Base-by-base conservation (phyloP, 2,329 filamentous ascomycete genomes). In the Phyllachora maydis region DNA sequence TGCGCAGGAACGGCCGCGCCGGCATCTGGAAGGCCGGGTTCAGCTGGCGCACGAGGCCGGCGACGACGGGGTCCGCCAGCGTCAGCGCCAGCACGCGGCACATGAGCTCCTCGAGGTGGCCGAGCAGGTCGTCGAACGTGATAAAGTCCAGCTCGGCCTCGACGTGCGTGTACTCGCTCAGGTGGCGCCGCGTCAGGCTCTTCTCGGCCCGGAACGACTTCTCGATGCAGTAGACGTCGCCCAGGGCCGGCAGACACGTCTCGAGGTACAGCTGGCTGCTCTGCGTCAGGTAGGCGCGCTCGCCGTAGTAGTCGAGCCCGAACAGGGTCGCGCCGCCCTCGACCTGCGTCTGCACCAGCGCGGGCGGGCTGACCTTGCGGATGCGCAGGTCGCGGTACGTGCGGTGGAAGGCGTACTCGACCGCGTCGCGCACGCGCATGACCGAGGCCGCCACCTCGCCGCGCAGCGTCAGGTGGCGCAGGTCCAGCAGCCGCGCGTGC, bases 131-230 rank as follows among this genome's bases (percentile, higher is more conserved):
- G 35, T 75, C 65, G 43, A 98, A 98, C 36, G 65, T 67, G 54
- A 98, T 91, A 46, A 88, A 95, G 56, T 95, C 88, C 29, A 98
- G 63, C 50, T 98, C 88, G 28, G 74, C 85, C 54, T 98, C 88
- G 35, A 98, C 66, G 54, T 98, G 88, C 2, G 83, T 91, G 57
- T 93, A 98, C 52, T 98, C 88, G 22, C 81, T 78, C 39, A 98
- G 54, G 47, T 98, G 88, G 41, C 88, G 78, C 31, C 88, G 76
- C 23, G 88, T 98, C 28, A 95, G 60, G 5, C 75, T 85, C 55
- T 93, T 93, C 52, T 98, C 88, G 9, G 88, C 88, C 31, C 88
- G 83, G 72, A 98, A 98, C 2, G 85, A 95, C 49, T 92, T 92
- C 50, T 92, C 83, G 40, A 98, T 85, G 46, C 85, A 95, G 64